Evolutionary conservation across 768 basidiomycete species (phyloP).

Genomic region (Suillus luteus): DNA sequence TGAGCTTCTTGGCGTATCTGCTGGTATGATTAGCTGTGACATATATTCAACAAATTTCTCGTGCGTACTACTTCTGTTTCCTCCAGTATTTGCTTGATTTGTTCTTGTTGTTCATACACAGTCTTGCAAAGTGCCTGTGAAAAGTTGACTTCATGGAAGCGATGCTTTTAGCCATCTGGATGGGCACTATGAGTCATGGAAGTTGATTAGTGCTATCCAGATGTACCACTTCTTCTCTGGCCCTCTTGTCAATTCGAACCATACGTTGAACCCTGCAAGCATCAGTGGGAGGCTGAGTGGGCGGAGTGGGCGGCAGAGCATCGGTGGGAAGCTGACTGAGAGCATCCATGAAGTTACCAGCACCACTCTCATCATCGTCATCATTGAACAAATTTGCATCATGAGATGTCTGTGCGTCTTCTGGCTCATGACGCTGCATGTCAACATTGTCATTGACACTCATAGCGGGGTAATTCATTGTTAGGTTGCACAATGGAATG

Average conservation of each 20-base stretch:
- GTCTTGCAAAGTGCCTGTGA: not conserved
- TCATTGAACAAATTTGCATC: not conserved
- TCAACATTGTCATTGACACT: not conserved
- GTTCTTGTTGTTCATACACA: not conserved
- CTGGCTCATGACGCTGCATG: not conserved
- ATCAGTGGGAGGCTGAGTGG: too few species aligned
- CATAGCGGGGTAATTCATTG: not conserved
- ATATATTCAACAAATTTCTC: not conserved
- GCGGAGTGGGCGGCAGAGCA: too few species aligned
- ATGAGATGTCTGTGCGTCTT: slow-evolving; percentile 7
- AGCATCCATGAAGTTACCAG: not conserved
- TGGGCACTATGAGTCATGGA: not conserved
- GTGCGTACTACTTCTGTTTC: too few species aligned
- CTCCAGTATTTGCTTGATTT: too few species aligned
- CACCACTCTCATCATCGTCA: not conserved
- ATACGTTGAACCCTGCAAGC: too few species aligned
- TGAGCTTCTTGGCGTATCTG: not conserved
- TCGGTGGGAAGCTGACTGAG: not conserved
- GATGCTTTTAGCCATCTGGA: slow-evolving; percentile 2
- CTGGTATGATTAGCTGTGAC: not conserved
- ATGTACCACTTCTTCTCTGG: not conserved
- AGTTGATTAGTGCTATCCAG: not conserved
- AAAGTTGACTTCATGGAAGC: slow-evolving; percentile 8
- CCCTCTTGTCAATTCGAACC: not conserved
- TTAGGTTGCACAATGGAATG: not conserved